These are phyloP conservation scores for Euphrasia confusa DNA, from an alignment of 257 asterid species.

Conservation along the genomic window DNA sequence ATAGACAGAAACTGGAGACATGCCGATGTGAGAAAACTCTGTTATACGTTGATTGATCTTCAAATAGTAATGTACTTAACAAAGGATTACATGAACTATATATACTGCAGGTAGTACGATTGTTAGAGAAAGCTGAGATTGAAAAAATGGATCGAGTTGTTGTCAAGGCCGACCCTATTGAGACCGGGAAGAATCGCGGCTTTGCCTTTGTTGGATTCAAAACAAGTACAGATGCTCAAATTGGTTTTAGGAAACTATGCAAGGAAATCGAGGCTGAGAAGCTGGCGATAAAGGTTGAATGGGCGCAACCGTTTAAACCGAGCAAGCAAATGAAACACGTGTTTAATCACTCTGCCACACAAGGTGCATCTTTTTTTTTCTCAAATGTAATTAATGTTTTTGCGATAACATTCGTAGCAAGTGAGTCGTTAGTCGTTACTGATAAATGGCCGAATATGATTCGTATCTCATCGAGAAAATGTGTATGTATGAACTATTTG, in stretches of 20 bases:
- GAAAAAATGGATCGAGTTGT: slow-evolving; percentile 44
- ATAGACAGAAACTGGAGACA: slow-evolving; percentile 51
- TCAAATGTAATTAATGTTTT: not conserved
- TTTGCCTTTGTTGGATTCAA: slow-evolving; percentile 55
- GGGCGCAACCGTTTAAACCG: slow-evolving; percentile 51
- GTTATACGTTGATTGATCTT: slow-evolving; percentile 18
- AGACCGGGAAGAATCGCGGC: slow-evolving; percentile 48
- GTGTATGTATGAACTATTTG: not conserved
- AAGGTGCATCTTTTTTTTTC: not conserved
- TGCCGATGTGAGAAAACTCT: slow-evolving; percentile 42
- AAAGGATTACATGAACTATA: not conserved
- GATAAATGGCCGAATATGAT: not conserved
- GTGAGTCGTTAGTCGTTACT: not conserved
- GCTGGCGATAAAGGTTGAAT: slow-evolving; percentile 39
- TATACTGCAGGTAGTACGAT: slow-evolving; percentile 36
- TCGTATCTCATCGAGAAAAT: not conserved
- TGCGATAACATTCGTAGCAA: not conserved
- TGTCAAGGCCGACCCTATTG: slow-evolving; percentile 42
- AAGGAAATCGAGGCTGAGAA: slow-evolving; percentile 34
- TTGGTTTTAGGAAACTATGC: slow-evolving; percentile 45
- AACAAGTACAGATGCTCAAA: slow-evolving; percentile 49
- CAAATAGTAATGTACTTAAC: slow-evolving; percentile 20
- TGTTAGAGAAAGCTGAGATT: slow-evolving; percentile 40
- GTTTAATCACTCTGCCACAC: not conserved
- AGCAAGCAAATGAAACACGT: slow-evolving; percentile 17